Conservation (phyloP, 345 rosid species). For the Eucalyptus lansdowneana region DNA sequence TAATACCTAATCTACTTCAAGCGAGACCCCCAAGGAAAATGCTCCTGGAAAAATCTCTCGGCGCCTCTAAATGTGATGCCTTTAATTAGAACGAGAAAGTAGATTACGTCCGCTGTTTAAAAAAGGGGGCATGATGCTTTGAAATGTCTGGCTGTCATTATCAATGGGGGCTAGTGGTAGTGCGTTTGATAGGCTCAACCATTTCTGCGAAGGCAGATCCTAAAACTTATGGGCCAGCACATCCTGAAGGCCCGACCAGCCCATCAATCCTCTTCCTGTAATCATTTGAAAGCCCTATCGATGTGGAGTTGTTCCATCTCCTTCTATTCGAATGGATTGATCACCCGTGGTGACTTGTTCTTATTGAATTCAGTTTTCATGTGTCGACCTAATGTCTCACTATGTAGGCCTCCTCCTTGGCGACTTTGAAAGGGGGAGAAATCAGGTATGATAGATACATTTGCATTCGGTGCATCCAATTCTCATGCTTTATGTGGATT, state of each 20-base stretch:
- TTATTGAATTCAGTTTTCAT: no score
- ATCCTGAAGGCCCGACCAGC: not conserved
- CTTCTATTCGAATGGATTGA: no score
- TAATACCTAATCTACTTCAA: no score
- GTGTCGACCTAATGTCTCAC: no score
- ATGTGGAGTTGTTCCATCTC: not conserved
- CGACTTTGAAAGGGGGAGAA: no score
- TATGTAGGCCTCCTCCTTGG: no score
- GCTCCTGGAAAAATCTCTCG: not conserved
- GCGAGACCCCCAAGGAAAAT: no score
- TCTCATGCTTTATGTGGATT: no score
- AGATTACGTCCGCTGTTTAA: not conserved
- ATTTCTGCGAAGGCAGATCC: not conserved
- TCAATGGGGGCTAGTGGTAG: not conserved
- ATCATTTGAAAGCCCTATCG: not conserved
- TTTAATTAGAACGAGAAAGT: not conserved
- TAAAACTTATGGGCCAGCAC: not conserved
- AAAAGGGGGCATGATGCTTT: not conserved
- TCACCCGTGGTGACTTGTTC: no score
- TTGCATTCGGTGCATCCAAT: no score
- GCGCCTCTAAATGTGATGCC: not conserved
- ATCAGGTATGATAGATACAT: no score
- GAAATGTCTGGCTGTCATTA: not conserved
- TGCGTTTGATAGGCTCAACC: not conserved
- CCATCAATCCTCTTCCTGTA: not conserved